Evolutionary conservation across 768 basidiomycete genomes (phyloP), one percentile per base, ranked within the genome.

Genomic region (Leccinellum luteum): DNA sequence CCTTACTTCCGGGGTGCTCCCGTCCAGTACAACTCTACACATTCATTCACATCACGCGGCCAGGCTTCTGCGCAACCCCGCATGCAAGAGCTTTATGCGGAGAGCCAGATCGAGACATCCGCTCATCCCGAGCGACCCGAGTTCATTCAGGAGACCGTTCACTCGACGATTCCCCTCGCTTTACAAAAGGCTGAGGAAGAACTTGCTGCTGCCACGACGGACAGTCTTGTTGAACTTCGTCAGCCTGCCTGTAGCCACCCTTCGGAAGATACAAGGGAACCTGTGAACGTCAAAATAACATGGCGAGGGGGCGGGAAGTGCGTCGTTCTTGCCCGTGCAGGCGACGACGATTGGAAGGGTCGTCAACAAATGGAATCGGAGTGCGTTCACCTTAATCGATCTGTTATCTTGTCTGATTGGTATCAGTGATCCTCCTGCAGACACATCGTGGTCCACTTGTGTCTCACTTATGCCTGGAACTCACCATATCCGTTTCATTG

Each of bases 401-500:
- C 23, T 54, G 6, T 51, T 51, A 28, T 15, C 51, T 50, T 10
- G n/a, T 48, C 64, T 73, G 58, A 74, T 49, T 31, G 28, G 43
- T 30, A 53, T 25, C 15, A 72, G 71, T 43, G 59, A 71, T 43
- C 65, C 75, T 3, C 68, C 72, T 50, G 69, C 67, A 4, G 74
- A 75, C 47, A 65, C 68, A 58, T 69, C 70, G 6, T 79, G 74
- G 68, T 71, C 67, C 35, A 66, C 75, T 5, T 69, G 69, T 64
- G 74, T 86, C 27, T 66, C 77, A 5, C 82, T 98, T 1, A 83
- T 85, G 10, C 93, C 94, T 0, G 96, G 96, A 15, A 94, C 94
- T 0, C 94, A 98, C 68, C 91, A 94, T 62, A 81, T 98, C 69
- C 92, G 94, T 57, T 98, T 97, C 79, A 84, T 98, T 62, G 91